Percentiles rank a stretch among this genome's conserved stretches.
phyloP scores from a whole-genome alignment of 2,329 filamentous ascomycete species.

The Zymoseptoria tritici region DNA sequence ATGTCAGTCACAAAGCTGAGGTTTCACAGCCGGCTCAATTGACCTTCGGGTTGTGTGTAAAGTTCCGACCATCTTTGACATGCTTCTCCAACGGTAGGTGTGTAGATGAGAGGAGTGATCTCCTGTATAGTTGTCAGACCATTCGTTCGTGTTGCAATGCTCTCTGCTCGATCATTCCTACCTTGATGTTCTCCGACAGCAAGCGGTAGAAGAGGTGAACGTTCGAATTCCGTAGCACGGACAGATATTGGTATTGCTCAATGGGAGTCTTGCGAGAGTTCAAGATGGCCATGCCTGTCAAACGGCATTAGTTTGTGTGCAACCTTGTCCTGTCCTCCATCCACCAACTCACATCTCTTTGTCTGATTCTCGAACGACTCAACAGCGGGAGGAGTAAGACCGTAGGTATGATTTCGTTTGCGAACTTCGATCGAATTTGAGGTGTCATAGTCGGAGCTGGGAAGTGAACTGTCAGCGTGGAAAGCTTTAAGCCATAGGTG shows the following conservation, averaged over 20 bases:
- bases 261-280: conserved; percentile 60
- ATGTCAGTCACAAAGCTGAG: background rate
- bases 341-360: conserved; percentile 41
- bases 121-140: conserved; percentile 42
- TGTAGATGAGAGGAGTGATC: conserved; percentile 78
- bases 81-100: conserved; percentile 87
- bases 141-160: background rate
- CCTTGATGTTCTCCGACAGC: conserved; percentile 64
- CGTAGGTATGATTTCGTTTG: conserved; percentile 46
- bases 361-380: conserved; percentile 45
- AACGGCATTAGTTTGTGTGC: conserved; percentile 23
- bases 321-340: conserved; percentile 14
- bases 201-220: conserved; percentile 77
- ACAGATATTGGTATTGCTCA: conserved; percentile 80
- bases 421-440: conserved; percentile 43
- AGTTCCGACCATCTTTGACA: conserved; percentile 94
- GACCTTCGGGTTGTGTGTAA: conserved; percentile 86
- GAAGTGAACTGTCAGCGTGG: conserved; percentile 7
- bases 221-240: conserved; percentile 66
- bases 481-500: background rate
- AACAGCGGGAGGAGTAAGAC: conserved; percentile 44
- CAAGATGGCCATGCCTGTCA: conserved; percentile 65
- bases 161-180: conserved; percentile 17
- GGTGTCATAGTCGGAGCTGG: conserved; percentile 40
- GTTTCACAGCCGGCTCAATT: conserved; percentile 11